Conservation (phyloP, 2,329 filamentous ascomycete genomes). For the Cladosporium sp. region DNA sequence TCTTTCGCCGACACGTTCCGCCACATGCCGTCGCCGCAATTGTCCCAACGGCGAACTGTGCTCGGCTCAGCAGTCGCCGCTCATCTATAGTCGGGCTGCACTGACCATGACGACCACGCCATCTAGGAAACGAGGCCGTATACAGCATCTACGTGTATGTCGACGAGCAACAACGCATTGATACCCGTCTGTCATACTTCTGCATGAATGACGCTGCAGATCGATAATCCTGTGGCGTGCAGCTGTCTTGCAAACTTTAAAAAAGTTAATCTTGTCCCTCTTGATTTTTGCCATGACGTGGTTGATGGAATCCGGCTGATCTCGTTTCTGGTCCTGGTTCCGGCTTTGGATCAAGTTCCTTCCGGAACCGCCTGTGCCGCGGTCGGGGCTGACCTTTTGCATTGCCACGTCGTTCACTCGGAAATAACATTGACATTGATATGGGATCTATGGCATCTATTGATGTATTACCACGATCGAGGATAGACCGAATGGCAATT, state of each 20-base stretch:
- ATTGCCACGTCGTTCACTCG: neutral
- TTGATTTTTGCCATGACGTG: neutral
- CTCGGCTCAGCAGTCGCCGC: neutral
- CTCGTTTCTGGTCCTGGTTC: neutral
- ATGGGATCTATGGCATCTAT: no score
- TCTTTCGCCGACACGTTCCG: neutral
- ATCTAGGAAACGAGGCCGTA: no score
- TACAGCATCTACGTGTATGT: neutral
- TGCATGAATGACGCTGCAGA: neutral
- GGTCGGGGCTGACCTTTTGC: neutral
- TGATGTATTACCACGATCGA: no score
- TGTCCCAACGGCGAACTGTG: neutral
- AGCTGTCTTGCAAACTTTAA: neutral
- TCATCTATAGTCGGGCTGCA: neutral
- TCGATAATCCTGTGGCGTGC: neutral
- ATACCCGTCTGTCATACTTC: neutral
- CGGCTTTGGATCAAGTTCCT: neutral
- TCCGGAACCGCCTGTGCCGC: neutral
- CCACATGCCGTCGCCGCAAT: constrained; percentile 2
- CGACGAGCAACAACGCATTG: neutral
- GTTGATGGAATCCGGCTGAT: neutral
- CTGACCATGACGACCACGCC: neutral
- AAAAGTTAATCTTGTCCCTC: neutral
- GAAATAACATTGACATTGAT: neutral
- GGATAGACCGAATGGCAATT: no score